Evolutionary conservation across 805 yeast genomes (phyloP).

Genomic region (Saccharomycopsis javanensis): DNA sequence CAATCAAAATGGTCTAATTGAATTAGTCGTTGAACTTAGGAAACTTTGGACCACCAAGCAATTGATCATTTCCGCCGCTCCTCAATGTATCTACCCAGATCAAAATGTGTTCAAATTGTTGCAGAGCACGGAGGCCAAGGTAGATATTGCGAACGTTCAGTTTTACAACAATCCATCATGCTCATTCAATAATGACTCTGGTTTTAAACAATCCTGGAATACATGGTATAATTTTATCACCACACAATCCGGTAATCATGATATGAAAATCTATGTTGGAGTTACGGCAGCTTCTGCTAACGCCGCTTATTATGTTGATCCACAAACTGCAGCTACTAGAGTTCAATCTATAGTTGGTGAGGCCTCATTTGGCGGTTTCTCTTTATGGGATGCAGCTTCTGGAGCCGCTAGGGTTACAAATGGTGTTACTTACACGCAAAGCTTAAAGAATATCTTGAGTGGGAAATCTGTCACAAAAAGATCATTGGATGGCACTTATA

Average conservation of each 20-base stretch:
- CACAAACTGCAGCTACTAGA: constrained; percentile 17
- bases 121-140: constrained; percentile 22
- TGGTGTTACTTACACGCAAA: constrained; percentile 11
- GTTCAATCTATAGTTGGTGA: background rate
- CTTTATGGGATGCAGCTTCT: constrained; percentile 17
- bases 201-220: constrained; percentile 35
- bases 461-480: constrained; percentile 13
- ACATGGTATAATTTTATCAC: constrained; percentile 39
- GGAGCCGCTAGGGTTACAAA: constrained; percentile 10
- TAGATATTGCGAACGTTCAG: constrained; percentile 55
- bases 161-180: constrained; percentile 44
- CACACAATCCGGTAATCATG: constrained; percentile 34
- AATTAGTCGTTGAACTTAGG: constrained; percentile 30
- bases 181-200: constrained; percentile 18
- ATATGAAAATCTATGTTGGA: constrained; percentile 51
- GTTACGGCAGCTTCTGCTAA: constrained; percentile 44
- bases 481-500: constrained; percentile 3
- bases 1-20: constrained; percentile 40
- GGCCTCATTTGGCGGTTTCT: constrained; percentile 14
- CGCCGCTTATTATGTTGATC: constrained; percentile 47
- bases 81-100: constrained; percentile 61
- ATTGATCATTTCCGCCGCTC: constrained; percentile 54
- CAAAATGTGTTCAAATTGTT: constrained; percentile 33
- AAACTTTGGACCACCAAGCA: constrained; percentile 33
- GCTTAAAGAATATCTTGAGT: constrained; percentile 13